Conservation (phyloP, 192 early-diverging fungal genomes). For the Phlyctochytrium planicorne region DNA sequence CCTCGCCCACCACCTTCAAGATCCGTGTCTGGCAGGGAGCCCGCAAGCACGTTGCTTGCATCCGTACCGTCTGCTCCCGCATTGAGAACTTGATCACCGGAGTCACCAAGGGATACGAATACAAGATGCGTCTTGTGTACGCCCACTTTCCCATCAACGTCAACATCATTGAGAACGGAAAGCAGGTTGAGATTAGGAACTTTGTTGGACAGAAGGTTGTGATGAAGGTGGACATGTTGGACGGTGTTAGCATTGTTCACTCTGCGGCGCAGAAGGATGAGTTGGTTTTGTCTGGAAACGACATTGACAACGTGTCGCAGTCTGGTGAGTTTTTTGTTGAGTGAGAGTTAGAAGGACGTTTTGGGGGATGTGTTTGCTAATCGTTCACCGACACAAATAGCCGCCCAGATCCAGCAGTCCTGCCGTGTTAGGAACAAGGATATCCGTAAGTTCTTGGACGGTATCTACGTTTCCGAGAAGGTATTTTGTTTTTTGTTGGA, state of each 20-base stretch:
- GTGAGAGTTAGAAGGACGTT: too few species aligned
- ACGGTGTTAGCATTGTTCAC: constrained; percentile 76
- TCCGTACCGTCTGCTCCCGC: constrained; percentile 94
- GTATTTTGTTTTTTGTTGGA: too few species aligned
- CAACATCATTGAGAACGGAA: constrained; percentile 73
- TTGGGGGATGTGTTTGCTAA: too few species aligned
- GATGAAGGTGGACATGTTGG: constrained; percentile 81
- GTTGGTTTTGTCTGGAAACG: constrained; percentile 89
- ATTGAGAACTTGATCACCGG: constrained; percentile 97
- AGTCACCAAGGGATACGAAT: constrained; percentile 98
- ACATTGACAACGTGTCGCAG: constrained; percentile 92
- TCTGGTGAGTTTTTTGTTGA: constrained; percentile 70
- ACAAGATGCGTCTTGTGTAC: constrained; percentile 99
- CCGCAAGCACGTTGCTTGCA: constrained; percentile 98
- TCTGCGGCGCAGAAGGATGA: constrained; percentile 92
- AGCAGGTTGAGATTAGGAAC: constrained; percentile 94
- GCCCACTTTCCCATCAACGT: constrained; percentile 99
- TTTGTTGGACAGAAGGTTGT: constrained; percentile 96
- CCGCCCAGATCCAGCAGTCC: constrained; percentile 95
- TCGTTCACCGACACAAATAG: constrained; percentile 22
- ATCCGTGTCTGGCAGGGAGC: constrained; percentile 92
- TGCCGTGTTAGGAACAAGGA: constrained; percentile 96
- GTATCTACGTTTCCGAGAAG: constrained; percentile 95
- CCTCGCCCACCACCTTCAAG: constrained; percentile 67
- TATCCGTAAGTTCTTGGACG: constrained; percentile 99